phyloP scores from a whole-genome alignment of 129 eudicot genomes.

The Sambucus nigra region DNA sequence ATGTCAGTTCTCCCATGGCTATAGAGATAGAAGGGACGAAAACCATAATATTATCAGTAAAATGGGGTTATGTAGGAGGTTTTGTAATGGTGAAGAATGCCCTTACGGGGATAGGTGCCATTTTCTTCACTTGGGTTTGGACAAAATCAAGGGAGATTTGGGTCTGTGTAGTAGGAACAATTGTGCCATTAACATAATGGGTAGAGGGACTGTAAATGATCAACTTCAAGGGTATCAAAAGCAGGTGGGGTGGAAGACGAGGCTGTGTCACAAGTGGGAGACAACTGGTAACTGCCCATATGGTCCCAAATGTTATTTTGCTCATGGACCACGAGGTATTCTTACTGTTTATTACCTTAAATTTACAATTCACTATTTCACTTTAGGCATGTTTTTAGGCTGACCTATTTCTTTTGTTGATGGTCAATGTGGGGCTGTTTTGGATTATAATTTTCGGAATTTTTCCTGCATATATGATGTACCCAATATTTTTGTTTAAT shows the following conservation, averaged over 20 bases:
- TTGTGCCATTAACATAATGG: slow-evolving; percentile 18
- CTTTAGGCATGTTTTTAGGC: neutral
- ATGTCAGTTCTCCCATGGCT: slow-evolving; percentile 40
- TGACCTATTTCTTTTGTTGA: too few relatives aligned
- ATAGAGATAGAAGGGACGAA: slow-evolving; percentile 13
- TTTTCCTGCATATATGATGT: too few relatives aligned
- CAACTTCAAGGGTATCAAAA: slow-evolving; percentile 7
- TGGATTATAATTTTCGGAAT: too few relatives aligned
- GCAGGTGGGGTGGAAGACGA: slow-evolving; percentile 28
- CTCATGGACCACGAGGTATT: slow-evolving; percentile 67
- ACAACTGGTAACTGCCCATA: slow-evolving; percentile 30
- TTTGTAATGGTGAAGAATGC: slow-evolving; percentile 20
- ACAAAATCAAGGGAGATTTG: neutral
- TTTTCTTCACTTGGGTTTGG: slow-evolving; percentile 19
- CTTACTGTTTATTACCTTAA: neutral
- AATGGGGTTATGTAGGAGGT: slow-evolving; percentile 9
- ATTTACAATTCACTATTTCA: neutral
- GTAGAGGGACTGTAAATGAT: neutral
- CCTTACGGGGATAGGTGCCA: slow-evolving; percentile 36
- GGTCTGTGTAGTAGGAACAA: slow-evolving; percentile 4
- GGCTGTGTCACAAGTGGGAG: slow-evolving; percentile 48
- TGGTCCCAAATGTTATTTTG: slow-evolving; percentile 39
- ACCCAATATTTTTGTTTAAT: too few relatives aligned
- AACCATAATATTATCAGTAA: slow-evolving; percentile 5
- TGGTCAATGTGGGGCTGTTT: too few relatives aligned